These are phyloP conservation scores for Yamadazyma diddensiae DNA, from an alignment of 1,139 yeast genomes.

Conservation along the genomic window DNA sequence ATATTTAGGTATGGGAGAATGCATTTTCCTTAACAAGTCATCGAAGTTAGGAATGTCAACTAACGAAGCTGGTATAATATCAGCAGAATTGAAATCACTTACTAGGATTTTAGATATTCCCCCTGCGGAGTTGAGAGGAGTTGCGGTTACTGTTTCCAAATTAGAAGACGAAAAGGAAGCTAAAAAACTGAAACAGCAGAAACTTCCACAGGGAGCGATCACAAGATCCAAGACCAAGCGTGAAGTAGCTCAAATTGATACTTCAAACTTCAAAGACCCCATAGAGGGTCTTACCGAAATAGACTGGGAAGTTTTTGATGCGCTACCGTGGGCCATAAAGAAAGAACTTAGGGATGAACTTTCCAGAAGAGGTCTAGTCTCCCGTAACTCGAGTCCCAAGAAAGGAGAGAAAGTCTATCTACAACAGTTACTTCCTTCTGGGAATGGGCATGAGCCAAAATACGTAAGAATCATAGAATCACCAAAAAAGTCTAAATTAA, in stretches of 20 bases:
- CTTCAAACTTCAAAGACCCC: slow-evolving; percentile 14
- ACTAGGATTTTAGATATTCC: slow-evolving; percentile 58
- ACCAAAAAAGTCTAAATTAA: slow-evolving; percentile 20
- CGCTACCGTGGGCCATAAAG: slow-evolving; percentile 53
- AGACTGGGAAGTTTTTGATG: slow-evolving; percentile 54
- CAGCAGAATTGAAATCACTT: slow-evolving; percentile 58
- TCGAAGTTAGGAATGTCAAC: slow-evolving; percentile 64
- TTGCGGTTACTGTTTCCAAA: slow-evolving; percentile 66
- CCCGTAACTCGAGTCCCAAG: slow-evolving; percentile 15
- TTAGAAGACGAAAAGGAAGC: slow-evolving; percentile 39
- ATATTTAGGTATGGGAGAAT: slow-evolving; percentile 78
- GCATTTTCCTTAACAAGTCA: slow-evolving; percentile 62
- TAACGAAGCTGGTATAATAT: slow-evolving; percentile 57
- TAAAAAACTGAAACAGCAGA: slow-evolving; percentile 36
- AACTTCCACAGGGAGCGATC: slow-evolving; percentile 30
- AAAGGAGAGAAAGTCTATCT: slow-evolving; percentile 26
- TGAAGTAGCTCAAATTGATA: slow-evolving; percentile 6
- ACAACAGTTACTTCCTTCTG: slow-evolving; percentile 42
- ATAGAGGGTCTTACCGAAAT: slow-evolving; percentile 20
- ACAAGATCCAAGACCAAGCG: slow-evolving; percentile 2
- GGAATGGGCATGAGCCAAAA: slow-evolving; percentile 21
- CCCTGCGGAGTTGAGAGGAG: slow-evolving; percentile 71
- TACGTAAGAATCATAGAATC: slow-evolving; percentile 37
- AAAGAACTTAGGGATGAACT: slow-evolving; percentile 48
- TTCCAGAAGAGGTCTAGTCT: slow-evolving; percentile 28